phyloP scores from a whole-genome alignment of 208 protist species.

The Naegleria gruberi region DNA sequence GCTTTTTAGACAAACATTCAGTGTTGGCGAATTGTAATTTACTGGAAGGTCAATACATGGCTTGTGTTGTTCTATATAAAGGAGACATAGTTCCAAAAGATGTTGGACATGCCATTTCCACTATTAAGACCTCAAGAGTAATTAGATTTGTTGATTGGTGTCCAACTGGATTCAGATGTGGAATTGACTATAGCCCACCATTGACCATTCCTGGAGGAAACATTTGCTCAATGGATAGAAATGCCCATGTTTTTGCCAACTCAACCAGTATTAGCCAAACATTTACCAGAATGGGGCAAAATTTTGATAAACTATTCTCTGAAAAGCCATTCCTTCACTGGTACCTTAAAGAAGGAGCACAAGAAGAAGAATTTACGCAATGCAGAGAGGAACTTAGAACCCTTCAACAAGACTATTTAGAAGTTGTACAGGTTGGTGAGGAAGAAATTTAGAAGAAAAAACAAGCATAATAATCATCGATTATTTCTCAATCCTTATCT shows the following conservation, averaged over 20 bases:
- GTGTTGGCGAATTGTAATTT: conserved; percentile 92
- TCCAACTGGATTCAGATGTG: conserved; percentile 81
- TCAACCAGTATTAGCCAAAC: conserved; percentile 80
- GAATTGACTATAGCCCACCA: too few species aligned
- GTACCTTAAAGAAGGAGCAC: conserved; percentile 90
- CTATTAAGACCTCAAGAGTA: conserved; percentile 86
- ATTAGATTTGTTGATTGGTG: conserved; percentile 90
- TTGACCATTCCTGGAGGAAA: too few species aligned
- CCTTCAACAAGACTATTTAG: conserved; percentile 77
- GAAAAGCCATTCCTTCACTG: conserved; percentile 90
- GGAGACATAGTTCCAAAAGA: conserved; percentile 95
- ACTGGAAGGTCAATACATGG: conserved; percentile 91
- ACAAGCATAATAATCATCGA: too few species aligned
- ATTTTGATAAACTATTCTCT: conserved; percentile 87
- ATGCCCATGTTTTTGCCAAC: too few species aligned
- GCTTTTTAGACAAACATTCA: conserved; percentile 8
- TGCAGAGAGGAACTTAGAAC: conserved; percentile 80
- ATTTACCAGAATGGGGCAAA: conserved; percentile 75
- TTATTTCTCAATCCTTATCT: too few species aligned
- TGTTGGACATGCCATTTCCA: conserved; percentile 77
- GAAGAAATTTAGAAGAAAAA: too few species aligned
- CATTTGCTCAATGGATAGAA: too few species aligned
- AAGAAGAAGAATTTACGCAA: conserved; percentile 85
- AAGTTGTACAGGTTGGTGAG: too few species aligned
- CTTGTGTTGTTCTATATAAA: conserved; percentile 27